phyloP scores from a whole-genome alignment of 257 asterid genomes.

The Solanum appendiculatum region DNA sequence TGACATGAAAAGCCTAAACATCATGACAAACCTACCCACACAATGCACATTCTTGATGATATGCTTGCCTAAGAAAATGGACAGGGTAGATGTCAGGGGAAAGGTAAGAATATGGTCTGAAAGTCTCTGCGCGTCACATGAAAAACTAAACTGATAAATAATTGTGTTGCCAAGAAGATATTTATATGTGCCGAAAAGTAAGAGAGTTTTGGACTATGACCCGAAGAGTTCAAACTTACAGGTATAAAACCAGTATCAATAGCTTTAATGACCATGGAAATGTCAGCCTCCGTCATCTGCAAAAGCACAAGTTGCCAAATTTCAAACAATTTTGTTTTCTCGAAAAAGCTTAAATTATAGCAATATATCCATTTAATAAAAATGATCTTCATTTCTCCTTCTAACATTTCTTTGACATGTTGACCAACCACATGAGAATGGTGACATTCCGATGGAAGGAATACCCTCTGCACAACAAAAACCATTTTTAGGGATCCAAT shows the following conservation, averaged over 20 bases:
- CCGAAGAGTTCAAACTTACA: conserved; percentile 37
- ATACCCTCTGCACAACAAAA: conserved; percentile 70
- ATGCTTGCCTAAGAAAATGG: neutral
- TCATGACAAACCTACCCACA: neutral
- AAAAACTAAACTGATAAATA: neutral
- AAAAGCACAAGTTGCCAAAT: conserved; percentile 7
- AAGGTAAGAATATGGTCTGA: neutral
- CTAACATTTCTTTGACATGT: conserved; percentile 82
- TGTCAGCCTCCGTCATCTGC: conserved; percentile 66
- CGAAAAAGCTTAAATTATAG: neutral
- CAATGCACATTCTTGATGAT: neutral
- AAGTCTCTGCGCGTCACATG: neutral
- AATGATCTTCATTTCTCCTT: conserved; percentile 13
- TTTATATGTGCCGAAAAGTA: neutral
- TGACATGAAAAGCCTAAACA: neutral
- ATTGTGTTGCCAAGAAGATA: neutral
- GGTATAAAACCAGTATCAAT: conserved; percentile 78
- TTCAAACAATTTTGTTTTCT: neutral
- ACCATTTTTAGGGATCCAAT: neutral
- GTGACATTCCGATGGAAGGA: conserved; percentile 93
- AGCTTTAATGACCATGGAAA: conserved; percentile 46
- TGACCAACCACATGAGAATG: conserved; percentile 95
- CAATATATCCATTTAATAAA: neutral
- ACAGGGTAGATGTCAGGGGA: neutral
- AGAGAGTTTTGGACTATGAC: neutral